These are phyloP conservation scores for Neohortaea acidophila DNA, from an alignment of 495 filamentous ascomycete species.

Conservation along the genomic window DNA sequence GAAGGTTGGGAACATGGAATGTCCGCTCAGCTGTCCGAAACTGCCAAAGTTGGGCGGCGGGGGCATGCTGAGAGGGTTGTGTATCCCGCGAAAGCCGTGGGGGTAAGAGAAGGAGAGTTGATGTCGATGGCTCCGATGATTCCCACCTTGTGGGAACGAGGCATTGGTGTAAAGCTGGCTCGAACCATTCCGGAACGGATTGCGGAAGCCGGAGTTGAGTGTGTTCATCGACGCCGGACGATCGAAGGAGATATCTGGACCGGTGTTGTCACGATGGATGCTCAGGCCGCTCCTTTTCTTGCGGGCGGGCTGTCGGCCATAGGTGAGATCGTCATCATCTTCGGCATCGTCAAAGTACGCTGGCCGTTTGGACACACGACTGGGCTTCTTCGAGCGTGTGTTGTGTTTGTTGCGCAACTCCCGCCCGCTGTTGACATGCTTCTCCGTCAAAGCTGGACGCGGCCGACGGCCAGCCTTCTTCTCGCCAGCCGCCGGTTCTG, in stretches of 20 bases:
- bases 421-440: constrained; percentile 12
- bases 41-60: constrained; percentile 4
- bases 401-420: constrained; percentile 3
- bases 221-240: constrained; percentile 18
- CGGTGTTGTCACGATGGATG: constrained; percentile 17
- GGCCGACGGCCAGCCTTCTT: constrained; percentile 6
- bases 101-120: background rate
- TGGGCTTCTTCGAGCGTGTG: background rate
- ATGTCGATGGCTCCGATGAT: constrained; percentile 3
- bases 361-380: background rate
- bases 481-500: constrained; percentile 6
- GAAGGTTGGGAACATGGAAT: constrained; percentile 1
- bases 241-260: constrained; percentile 21
- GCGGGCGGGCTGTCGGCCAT: too few species aligned
- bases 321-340: constrained; percentile 15
- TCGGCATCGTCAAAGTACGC: too few species aligned
- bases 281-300: constrained; percentile 8
- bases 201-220: constrained; percentile 20
- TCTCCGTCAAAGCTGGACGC: constrained; percentile 6
- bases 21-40: constrained; percentile 9
- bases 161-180: background rate
- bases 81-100: background rate
- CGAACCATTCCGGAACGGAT: constrained; percentile 6
- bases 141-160: background rate
- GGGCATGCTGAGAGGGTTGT: background rate